Conservation (phyloP, 164 flowering plant species). For the Annona squamosa region DNA sequence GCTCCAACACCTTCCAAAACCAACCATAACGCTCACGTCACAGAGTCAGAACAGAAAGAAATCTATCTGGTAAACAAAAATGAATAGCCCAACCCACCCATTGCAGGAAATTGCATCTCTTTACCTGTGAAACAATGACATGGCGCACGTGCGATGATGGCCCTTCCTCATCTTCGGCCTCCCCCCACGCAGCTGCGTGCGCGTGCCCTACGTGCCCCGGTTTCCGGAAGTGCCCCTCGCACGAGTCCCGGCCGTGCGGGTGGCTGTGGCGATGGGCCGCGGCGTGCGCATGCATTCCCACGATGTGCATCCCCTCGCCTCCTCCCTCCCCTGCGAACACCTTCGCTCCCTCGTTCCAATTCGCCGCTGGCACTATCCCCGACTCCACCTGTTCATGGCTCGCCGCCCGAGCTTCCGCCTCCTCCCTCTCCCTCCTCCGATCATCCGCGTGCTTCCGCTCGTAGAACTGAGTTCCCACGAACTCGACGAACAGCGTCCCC, state of each 20-base stretch:
- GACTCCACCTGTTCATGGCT: slow-evolving; percentile 20
- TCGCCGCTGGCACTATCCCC: slow-evolving; percentile 17
- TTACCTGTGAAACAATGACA: slow-evolving; percentile 92
- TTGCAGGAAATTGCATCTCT: neutral
- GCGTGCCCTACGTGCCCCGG: slow-evolving; percentile 23
- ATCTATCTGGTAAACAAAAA: neutral
- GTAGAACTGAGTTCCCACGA: slow-evolving; percentile 78
- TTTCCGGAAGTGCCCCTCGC: slow-evolving; percentile 22
- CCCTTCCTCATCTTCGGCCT: slow-evolving; percentile 31
- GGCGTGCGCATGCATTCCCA: slow-evolving; percentile 90
- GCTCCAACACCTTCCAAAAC: slow-evolving; percentile 65
- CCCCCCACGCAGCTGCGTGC: slow-evolving; percentile 30
- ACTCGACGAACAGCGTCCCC: slow-evolving; percentile 60
- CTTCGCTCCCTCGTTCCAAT: slow-evolving; percentile 14
- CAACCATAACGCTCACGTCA: neutral
- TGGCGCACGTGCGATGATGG: slow-evolving; percentile 39
- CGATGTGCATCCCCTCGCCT: slow-evolving; percentile 85
- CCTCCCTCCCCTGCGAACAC: slow-evolving; percentile 71
- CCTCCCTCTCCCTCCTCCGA: neutral
- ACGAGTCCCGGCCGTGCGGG: slow-evolving; percentile 45
- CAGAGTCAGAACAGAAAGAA: neutral
- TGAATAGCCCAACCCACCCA: neutral
- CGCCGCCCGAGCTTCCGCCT: neutral
- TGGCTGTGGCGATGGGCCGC: slow-evolving; percentile 90
- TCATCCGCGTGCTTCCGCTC: slow-evolving; percentile 55